phyloP scores from a whole-genome alignment of 192 early-diverging fungal species.

The Bifiguratus adelaidae region DNA sequence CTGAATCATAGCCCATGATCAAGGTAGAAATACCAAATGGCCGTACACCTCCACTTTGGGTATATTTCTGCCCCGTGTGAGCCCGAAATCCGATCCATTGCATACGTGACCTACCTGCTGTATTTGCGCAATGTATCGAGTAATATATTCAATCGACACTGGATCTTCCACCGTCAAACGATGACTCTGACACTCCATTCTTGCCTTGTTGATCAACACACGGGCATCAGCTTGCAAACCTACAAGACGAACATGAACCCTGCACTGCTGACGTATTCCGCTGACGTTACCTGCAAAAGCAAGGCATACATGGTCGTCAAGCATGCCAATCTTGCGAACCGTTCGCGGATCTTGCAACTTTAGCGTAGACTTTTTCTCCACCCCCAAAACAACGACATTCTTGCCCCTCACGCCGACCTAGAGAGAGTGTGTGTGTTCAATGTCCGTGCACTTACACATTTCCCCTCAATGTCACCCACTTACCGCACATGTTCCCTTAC shows the following conservation, averaged over 20 bases:
- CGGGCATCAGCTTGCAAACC: constrained; percentile 94
- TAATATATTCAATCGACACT: constrained; percentile 95
- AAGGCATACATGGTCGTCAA: constrained; percentile 95
- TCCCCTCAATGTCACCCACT: constrained; percentile 15
- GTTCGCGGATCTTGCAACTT: constrained; percentile 98
- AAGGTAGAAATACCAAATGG: constrained; percentile 98
- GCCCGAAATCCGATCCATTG: neutral
- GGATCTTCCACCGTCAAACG: constrained; percentile 95
- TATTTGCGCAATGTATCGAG: constrained; percentile 89
- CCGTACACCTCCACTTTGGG: constrained; percentile 95
- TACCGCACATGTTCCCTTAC: constrained; percentile 96
- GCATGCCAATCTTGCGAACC: constrained; percentile 90
- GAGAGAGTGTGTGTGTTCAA: neutral
- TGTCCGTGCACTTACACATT: neutral
- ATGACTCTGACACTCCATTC: constrained; percentile 97
- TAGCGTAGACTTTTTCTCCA: constrained; percentile 91
- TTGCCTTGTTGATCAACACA: constrained; percentile 91
- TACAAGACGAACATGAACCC: constrained; percentile 11
- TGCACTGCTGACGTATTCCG: neutral
- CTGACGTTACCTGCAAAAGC: constrained; percentile 91
- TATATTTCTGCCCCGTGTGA: constrained; percentile 86
- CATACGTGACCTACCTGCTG: constrained; percentile 66
- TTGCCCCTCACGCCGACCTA: constrained; percentile 95
- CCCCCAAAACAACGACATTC: constrained; percentile 84
- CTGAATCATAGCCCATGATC: constrained; percentile 87